A percentile compares a stretch with the other conserved stretches of the same genome.
Evolutionary conservation across 164 flowering plant species (phyloP).

Genomic region (Vitis amurensis): DNA sequence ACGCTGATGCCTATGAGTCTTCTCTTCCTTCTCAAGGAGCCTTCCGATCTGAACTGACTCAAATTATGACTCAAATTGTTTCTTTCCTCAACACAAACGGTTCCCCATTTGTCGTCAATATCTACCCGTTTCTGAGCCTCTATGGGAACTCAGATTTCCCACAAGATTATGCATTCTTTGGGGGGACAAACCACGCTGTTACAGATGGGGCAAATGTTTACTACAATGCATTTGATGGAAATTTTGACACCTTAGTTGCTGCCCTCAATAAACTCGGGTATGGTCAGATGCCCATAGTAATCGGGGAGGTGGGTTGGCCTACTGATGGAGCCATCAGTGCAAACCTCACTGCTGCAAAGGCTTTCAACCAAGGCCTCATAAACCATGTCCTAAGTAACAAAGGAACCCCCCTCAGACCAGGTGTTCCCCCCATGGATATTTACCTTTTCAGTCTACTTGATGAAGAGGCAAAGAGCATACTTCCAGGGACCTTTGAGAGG

Average conservation of each 20-base stretch:
- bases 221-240: constrained; percentile 87
- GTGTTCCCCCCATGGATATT: constrained; percentile 70
- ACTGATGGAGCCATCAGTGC: constrained; percentile 83
- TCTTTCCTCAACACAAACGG: constrained; percentile 81
- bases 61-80: constrained; percentile 74
- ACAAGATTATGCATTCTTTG: constrained; percentile 90
- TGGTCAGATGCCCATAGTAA: constrained; percentile 74
- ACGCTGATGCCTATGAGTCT: constrained; percentile 92
- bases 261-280: constrained; percentile 78
- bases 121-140: constrained; percentile 89
- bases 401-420: constrained; percentile 92
- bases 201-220: constrained; percentile 77
- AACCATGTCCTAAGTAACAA: constrained; percentile 55
- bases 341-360: constrained; percentile 76
- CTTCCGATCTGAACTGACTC: constrained; percentile 77
- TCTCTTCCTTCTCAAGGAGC: constrained; percentile 85
- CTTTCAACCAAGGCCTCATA: constrained; percentile 83
- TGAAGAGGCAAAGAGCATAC: constrained; percentile 75
- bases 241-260: constrained; percentile 80
- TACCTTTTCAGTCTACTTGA: constrained; percentile 85
- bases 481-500: constrained; percentile 91
- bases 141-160: constrained; percentile 82
- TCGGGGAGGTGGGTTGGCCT: constrained; percentile 97
- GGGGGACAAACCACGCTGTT: constrained; percentile 71
- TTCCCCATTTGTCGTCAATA: constrained; percentile 90